Conservation (phyloP, 164 flowering plant genomes). For the Nelumbo lutea region DNA sequence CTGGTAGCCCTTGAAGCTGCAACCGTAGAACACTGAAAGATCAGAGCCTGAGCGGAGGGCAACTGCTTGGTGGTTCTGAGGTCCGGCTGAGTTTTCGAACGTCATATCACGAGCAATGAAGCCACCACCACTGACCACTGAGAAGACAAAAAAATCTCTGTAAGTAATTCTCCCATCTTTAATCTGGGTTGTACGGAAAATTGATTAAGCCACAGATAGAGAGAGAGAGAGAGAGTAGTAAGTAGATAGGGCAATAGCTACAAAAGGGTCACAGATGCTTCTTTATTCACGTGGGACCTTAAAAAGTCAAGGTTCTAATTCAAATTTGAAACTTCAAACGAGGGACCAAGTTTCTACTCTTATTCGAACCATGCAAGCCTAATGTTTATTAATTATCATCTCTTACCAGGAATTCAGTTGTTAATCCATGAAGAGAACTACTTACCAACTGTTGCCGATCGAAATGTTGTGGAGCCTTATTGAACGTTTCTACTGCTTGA, state of each 20-base stretch:
- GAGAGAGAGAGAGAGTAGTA: too few relatives aligned
- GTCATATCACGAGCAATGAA: slow-evolving; percentile 52
- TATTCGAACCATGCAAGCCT: too few relatives aligned
- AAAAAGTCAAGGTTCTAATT: too few relatives aligned
- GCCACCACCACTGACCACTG: slow-evolving; percentile 45
- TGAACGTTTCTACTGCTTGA: slow-evolving; percentile 35
- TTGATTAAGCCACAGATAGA: too few relatives aligned
- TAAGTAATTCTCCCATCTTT: background rate
- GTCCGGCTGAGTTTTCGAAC: slow-evolving; percentile 62
- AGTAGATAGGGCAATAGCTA: too few relatives aligned
- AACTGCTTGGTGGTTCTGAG: slow-evolving; percentile 56
- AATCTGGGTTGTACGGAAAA: too few relatives aligned
- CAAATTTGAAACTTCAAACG: too few relatives aligned
- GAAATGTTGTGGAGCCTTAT: slow-evolving; percentile 59
- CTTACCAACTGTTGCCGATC: slow-evolving; percentile 69
- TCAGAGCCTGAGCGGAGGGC: slow-evolving; percentile 53
- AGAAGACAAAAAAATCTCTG: background rate
- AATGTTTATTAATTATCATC: too few relatives aligned
- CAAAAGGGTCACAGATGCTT: too few relatives aligned
- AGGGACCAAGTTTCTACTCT: too few relatives aligned
- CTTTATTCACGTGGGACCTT: too few relatives aligned
- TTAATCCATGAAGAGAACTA: background rate
- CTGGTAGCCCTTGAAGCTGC: slow-evolving; percentile 61
- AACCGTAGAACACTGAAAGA: slow-evolving; percentile 39
- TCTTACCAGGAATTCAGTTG: too few relatives aligned